Conservation (phyloP, 2,329 filamentous ascomycete genomes). For the Verticillium albo-atrum region DNA sequence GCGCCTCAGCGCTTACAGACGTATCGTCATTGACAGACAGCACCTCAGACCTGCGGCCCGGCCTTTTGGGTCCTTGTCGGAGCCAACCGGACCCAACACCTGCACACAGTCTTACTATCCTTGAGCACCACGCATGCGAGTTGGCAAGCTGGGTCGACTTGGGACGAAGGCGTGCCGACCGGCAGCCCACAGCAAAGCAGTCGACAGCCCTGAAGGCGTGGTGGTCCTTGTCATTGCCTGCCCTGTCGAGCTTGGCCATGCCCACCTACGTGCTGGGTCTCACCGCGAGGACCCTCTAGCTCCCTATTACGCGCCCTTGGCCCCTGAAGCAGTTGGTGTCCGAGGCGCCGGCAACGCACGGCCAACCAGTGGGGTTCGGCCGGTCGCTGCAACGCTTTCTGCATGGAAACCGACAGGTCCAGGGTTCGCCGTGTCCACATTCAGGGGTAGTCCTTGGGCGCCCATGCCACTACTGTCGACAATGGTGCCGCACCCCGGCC, state of each 20-base stretch:
- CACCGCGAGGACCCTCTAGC: conserved; percentile 2
- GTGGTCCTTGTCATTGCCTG: not conserved
- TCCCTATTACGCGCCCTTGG: conserved; percentile 35
- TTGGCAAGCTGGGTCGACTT: not conserved
- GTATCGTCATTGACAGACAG: not conserved
- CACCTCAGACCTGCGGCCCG: not conserved
- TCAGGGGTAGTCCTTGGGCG: conserved; percentile 2
- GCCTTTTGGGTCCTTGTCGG: not conserved
- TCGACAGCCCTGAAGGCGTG: not conserved
- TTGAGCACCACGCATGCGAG: not conserved
- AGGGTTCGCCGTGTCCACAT: conserved; percentile 29
- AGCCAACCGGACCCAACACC: not conserved
- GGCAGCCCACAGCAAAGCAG: no score
- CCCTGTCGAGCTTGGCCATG: not conserved
- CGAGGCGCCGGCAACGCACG: conserved; percentile 3
- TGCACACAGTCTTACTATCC: not conserved
- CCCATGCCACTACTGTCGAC: not conserved
- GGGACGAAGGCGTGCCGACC: not conserved
- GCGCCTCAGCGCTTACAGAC: not conserved
- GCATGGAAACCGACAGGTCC: conserved; percentile 30
- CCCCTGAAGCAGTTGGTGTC: conserved; percentile 8
- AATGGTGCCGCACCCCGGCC: not conserved
- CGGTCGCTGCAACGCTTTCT: conserved; percentile 34
- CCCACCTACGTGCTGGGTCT: not conserved
- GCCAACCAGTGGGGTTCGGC: conserved; percentile 30